Evolutionary conservation across 306 rosid genomes (phyloP), one percentile per base, ranked within the genome.

Genomic region (Prunus mira): DNA sequence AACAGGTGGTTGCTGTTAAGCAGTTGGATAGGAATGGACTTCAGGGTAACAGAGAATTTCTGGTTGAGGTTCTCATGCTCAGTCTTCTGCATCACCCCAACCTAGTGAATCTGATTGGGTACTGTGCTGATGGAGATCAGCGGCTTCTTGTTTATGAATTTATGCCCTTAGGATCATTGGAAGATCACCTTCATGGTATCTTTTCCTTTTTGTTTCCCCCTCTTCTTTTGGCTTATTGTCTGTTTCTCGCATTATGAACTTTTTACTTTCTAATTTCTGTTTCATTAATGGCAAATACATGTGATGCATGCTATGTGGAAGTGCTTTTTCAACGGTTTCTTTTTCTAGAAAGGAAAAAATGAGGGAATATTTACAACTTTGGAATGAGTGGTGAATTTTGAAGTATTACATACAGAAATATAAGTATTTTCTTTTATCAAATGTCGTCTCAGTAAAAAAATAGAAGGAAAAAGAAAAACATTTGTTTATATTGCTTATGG

Each of bases 61-160:
- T 93, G 25, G 98, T 93, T 24, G 97, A 93, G 84, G 97, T 93
- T 76, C 96, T 93, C 78, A 93, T 93, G 97, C 96, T 93, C 69
- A 93, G 97, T 82, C 97, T 93, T 77, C 86, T 93, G 55, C 97
- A 93, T 83, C 96, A 90, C 79, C 88, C 89, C 30, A 93, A 93
- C 74, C 85, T 93, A 24, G 93, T 93, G 78, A 93, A 82, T 85
- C 86, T 93, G 80, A 93, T 93, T 80, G 97, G 97, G 46, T 90
- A 93, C 58, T 93, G 97, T 84, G 97, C 96, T 24, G 97, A 93
- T 82, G 97, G 97, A 46, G 97, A 93, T 71, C 97, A 93, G 69
- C 92, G 97, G 76, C 97, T 93, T 74, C 97, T 93, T 79, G 97
- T 93, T 69, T 93, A 93, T 87, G 96, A 90, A 66, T 90, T 86